Evolutionary conservation across 805 yeast species (phyloP).

Genomic region (Candida taoyuanica): DNA sequence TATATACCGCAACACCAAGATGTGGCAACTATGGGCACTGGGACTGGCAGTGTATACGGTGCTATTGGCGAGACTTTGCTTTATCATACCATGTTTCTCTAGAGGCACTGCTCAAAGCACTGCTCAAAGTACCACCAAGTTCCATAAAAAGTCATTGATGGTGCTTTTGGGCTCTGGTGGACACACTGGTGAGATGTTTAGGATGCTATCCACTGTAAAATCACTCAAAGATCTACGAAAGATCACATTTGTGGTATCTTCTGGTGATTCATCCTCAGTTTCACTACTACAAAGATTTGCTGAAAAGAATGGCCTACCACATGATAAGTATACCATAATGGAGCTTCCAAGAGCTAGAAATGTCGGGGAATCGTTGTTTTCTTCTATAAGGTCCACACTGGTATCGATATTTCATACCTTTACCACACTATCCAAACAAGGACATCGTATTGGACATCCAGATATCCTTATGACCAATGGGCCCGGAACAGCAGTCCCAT

Average conservation of each 20-base stretch:
- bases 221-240: conserved; percentile 5
- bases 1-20: too few relatives aligned
- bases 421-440: conserved; percentile 6
- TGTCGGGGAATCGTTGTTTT: conserved; percentile 50
- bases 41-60: conserved; percentile 8
- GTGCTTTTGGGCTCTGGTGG: conserved; percentile 89
- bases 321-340: conserved; percentile 14
- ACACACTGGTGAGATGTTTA: conserved; percentile 93
- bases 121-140: background rate
- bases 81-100: conserved; percentile 17
- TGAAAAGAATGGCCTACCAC: conserved; percentile 14
- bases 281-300: conserved; percentile 23
- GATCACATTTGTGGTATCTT: conserved; percentile 37
- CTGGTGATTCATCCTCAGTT: conserved; percentile 49
- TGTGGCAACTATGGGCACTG: conserved; percentile 10
- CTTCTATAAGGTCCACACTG: conserved; percentile 43
- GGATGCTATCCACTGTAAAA: conserved; percentile 44
- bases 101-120: background rate
- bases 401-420: conserved; percentile 11
- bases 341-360: conserved; percentile 52
- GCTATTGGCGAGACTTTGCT: conserved; percentile 10
- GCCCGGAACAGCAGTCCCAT: conserved; percentile 76
- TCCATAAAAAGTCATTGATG: conserved; percentile 19
- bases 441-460: conserved; percentile 24
- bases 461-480: conserved; percentile 61